Evolutionary conservation across 2,329 filamentous ascomycete species (phyloP), one percentile per base, ranked within the genome.

Genomic region (Neurospora sp.): DNA sequence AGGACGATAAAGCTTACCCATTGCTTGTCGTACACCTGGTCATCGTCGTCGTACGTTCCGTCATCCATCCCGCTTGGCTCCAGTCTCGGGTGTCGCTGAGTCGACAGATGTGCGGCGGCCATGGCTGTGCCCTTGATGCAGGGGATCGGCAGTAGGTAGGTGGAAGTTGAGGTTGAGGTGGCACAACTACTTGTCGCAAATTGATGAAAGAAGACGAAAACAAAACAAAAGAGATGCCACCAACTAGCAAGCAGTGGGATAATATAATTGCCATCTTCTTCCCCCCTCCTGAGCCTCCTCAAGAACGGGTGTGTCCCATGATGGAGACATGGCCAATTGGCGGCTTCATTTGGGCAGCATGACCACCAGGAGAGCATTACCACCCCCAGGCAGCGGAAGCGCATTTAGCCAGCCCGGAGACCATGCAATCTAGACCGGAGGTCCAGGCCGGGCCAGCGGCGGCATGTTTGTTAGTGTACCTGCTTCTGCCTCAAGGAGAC

Each of bases 1-100:
- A 39, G 67, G 66, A 67, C 36, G 17, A 38, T 38, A 42, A 67
- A 70, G 79, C 81, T 76, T 78, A 85, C 83, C 83, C 84, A 85
- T 73, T 84, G 79, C 78, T 86, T 86, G 68, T 72, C 69, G 19
- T 46, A 33, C 42, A 62, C n/a, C 43, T 67, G 66, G 52, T 15
- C 70, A 68, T 70, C 69, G 40, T 68, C 28, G 52, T 62, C 28
- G 52, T 62, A 62, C 52, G 52, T 33, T 62, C 52, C 52, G 52
- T 62, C 52, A 62, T 62, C 23, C 52, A 33, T 62, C 52, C 52
- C 52, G 7, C 52, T 33, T 62, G 23, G 52, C 28, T 62, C 52
- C 23, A 33, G 52, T 62, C 52, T 62, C 52, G 15, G 52, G 28
- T 62, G 52, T 62, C 52, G 33, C 52, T 33, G 52, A 36, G 23